Evolutionary conservation across 768 basidiomycete species (phyloP).

Genomic region (Antrodiella citrinella): DNA sequence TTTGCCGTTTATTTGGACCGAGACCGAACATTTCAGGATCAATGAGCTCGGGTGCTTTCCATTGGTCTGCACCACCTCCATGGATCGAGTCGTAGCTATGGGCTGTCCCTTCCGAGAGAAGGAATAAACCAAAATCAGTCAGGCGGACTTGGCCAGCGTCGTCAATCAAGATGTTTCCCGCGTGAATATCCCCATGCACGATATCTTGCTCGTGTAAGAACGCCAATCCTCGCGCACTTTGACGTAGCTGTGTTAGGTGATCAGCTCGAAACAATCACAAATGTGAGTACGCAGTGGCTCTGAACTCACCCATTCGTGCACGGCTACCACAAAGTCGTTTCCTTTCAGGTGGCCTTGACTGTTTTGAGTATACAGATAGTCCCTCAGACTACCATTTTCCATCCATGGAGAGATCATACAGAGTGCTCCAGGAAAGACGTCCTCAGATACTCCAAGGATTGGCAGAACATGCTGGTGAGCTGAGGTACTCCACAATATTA

Average conservation of each 20-base stretch:
- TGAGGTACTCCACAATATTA: not conserved
- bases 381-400: not conserved
- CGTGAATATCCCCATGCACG: constrained; percentile 7
- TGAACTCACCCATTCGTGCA: not conserved
- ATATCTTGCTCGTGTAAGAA: constrained; percentile 3
- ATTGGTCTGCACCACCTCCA: not conserved
- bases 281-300: not conserved
- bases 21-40: constrained; percentile 1
- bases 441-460: not conserved
- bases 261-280: not conserved
- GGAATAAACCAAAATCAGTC: constrained; percentile 10
- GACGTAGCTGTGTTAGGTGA: constrained; percentile 1
- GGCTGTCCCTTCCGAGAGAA: not conserved
- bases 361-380: not conserved
- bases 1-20: not conserved
- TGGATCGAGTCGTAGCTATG: not conserved
- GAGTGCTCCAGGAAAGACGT: not conserved
- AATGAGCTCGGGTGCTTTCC: constrained; percentile 5
- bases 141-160: constrained; percentile 1
- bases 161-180: constrained; percentile 11
- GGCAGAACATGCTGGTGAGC: not conserved
- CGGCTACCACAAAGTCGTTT: not conserved
- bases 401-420: constrained; percentile 5
- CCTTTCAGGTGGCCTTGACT: not conserved
- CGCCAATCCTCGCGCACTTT: constrained; percentile 2